These are phyloP conservation scores for Acanthamoeba healyi DNA, from an alignment of 208 protist genomes.

Conservation along the genomic window DNA sequence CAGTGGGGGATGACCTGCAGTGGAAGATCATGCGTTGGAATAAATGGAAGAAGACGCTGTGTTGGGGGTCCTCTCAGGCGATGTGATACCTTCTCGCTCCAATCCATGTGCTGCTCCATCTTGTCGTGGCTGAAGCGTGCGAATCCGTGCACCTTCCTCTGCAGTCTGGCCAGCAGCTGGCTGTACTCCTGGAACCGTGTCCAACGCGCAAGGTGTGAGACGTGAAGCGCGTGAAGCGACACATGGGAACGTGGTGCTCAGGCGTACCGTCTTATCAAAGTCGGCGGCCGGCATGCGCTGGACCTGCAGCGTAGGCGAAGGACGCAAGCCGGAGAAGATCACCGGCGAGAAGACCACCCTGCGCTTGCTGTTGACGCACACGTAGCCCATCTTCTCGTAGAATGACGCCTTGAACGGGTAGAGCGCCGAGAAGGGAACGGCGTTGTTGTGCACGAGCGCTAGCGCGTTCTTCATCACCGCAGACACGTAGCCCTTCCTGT, in stretches of 20 bases:
- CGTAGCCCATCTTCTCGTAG: conserved; percentile 68
- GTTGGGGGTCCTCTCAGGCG: too few relatives aligned
- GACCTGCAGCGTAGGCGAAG: not conserved
- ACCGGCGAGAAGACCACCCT: conserved; percentile 28
- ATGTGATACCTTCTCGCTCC: conserved; percentile 41
- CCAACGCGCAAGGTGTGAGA: too few relatives aligned
- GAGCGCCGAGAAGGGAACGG: conserved; percentile 36
- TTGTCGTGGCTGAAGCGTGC: not conserved
- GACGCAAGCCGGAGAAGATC: not conserved
- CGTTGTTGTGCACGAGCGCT: not conserved
- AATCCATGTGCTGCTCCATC: conserved; percentile 47
- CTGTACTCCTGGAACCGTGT: conserved; percentile 59
- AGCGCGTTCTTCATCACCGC: not conserved
- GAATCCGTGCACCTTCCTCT: conserved; percentile 37
- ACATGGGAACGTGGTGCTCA: not conserved
- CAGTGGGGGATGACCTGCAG: not conserved
- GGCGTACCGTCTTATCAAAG: not conserved
- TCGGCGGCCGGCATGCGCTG: not conserved
- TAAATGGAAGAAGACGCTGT: not conserved
- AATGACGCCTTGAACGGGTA: conserved; percentile 70
- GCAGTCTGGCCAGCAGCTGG: not conserved
- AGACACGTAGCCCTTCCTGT: conserved; percentile 42
- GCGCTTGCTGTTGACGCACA: conserved; percentile 37
- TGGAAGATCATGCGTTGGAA: too few relatives aligned
- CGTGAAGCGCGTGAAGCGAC: not conserved